A percentile compares a stretch with the other conserved stretches of the same genome.
These are phyloP conservation scores for Cordyceps tenuipes DNA, from an alignment of 2,329 filamentous ascomycete species.

Conservation along the genomic window DNA sequence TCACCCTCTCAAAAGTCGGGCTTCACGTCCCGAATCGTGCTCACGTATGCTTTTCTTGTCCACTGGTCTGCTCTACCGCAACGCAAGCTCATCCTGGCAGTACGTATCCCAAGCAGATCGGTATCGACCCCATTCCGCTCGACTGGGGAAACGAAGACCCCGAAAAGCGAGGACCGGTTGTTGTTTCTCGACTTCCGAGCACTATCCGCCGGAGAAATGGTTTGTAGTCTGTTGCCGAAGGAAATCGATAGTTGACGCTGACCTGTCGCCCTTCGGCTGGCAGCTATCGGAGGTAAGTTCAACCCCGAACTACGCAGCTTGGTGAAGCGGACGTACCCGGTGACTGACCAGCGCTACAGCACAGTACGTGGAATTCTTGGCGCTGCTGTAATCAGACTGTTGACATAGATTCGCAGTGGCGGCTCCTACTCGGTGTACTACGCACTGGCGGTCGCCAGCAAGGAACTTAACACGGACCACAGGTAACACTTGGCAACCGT, in stretches of 20 bases:
- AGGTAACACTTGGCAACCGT: constrained; percentile 32
- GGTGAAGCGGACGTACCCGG: no score
- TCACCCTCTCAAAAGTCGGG: constrained; percentile 32
- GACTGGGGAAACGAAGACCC: constrained; percentile 79
- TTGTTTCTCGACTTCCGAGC: constrained; percentile 68
- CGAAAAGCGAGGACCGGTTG: constrained; percentile 70
- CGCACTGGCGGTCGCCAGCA: constrained; percentile 83
- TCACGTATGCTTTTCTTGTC: constrained; percentile 33
- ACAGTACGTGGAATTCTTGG: constrained; percentile 24
- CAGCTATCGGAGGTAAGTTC: constrained; percentile 49
- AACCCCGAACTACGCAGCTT: background rate
- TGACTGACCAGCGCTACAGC: constrained; percentile 20
- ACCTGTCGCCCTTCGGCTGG: constrained; percentile 2
- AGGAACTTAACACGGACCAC: constrained; percentile 77
- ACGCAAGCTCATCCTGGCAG: constrained; percentile 23
- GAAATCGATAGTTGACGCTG: background rate
- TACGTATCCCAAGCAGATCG: constrained; percentile 89
- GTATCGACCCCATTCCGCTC: constrained; percentile 84
- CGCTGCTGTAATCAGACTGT: background rate
- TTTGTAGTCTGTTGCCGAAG: constrained; percentile 30
- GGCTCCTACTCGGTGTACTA: constrained; percentile 96
- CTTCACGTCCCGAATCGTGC: constrained; percentile 46
- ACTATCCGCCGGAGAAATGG: constrained; percentile 78
- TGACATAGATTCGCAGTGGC: constrained; percentile 37
- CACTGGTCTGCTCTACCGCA: background rate